Evolutionary conservation across 345 rosid genomes (phyloP).

Genomic region (Populus deltoides): DNA sequence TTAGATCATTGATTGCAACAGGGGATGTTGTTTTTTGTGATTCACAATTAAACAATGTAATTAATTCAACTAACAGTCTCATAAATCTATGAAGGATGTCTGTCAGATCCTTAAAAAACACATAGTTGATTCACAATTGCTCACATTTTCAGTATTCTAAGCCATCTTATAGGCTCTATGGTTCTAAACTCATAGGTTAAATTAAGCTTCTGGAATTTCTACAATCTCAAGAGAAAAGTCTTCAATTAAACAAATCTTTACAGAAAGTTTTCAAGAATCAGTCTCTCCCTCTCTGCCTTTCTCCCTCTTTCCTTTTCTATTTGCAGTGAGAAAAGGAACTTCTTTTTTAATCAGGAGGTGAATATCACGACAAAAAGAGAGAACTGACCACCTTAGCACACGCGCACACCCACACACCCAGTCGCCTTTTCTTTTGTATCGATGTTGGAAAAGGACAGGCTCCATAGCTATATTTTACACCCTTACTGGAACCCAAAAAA

Average conservation of each 20-base stretch:
- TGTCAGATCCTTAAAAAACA: constrained; percentile 45
- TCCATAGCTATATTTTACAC: constrained; percentile 11
- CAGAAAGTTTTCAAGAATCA: constrained; percentile 13
- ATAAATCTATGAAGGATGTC: constrained; percentile 51
- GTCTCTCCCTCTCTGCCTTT: background rate
- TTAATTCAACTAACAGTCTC: constrained; percentile 30
- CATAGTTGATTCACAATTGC: background rate
- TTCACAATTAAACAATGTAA: constrained; percentile 35
- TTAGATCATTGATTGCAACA: background rate
- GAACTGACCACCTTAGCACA: constrained; percentile 18
- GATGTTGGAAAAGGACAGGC: constrained; percentile 29
- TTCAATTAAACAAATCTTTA: constrained; percentile 8
- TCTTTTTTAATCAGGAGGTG: constrained; percentile 8
- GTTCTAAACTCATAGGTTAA: constrained; percentile 2
- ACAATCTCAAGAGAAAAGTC: constrained; percentile 28
- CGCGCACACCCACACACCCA: constrained; percentile 4
- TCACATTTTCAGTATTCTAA: background rate
- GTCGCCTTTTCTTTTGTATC: constrained; percentile 21
- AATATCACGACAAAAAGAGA: constrained; percentile 35
- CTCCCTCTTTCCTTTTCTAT: background rate
- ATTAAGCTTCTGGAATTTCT: constrained; percentile 29
- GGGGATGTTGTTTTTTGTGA: constrained; percentile 27
- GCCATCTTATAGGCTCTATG: background rate
- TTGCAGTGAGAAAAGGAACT: constrained; percentile 17
- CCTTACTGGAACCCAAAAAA: too few relatives aligned